Evolutionary conservation across 352 stramenopile species (phyloP), one percentile per base, ranked within the genome.

Genomic region (Globisporangium okanoganense): DNA sequence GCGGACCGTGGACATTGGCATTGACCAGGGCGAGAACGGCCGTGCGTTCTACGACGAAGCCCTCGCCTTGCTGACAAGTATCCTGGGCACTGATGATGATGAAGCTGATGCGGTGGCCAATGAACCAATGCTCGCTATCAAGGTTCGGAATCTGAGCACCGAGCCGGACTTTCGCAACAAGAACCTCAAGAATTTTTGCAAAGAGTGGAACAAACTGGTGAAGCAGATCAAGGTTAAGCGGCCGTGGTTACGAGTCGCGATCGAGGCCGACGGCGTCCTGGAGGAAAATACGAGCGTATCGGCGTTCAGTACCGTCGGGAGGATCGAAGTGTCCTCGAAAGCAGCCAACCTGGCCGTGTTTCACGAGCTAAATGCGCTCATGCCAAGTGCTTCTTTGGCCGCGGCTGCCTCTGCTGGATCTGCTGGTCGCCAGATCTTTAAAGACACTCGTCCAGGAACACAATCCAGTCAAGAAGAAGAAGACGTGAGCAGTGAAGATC

Each of bases 11-110:
- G 43, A 55, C 51, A 36, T 65, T 14, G 59, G 40, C 0, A 44
- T 65, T 9, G 40, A 59, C 20, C 58, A 64, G 40, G 49, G 58
- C 2, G 59, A 65, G 38, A 59, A 31, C 29, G 40, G 35, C 0
- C 59, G 50, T 18, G 50, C 29, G 24, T 65, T 65, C 10, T 65
- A 65, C 35, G 43, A 60, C 22, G 50, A 58, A 60, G 59, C 50
- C 14, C 59, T 65, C 0, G 41, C 45, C 14, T 18, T 65, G 41
- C 14, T 65, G 16, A 45, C 25, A 13, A 59, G 40, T 8, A 53
- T 65, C 7, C 31, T 36, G 8, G 51, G 22, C 5, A 25, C 14
- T n/a, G n/a, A n/a, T 16, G 33, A 25, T 9, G 35, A 50, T 12
- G 33, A 56, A 12, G 12, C 22, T 5, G 54, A 24, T 22, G 10